Conservation (phyloP, 164 flowering plant species). For the Buxus sempervirens region DNA sequence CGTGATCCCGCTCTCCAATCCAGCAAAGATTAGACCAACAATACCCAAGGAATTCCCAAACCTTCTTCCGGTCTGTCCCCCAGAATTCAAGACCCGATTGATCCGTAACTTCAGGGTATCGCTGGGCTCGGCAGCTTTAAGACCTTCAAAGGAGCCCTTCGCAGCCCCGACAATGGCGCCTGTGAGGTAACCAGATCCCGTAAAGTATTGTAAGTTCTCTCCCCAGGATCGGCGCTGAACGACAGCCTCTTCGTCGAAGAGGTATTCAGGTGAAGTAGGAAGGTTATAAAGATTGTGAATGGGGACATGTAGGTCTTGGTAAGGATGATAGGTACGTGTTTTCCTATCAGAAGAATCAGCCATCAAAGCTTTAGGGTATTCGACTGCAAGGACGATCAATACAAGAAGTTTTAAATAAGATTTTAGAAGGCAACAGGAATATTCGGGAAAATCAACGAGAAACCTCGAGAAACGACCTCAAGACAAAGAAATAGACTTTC, state of each 20-base stretch:
- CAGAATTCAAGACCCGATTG: constrained; percentile 49
- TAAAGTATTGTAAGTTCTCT: constrained; percentile 49
- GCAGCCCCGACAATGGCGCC: constrained; percentile 46
- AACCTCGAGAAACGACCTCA: no score
- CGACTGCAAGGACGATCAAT: no score
- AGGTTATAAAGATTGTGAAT: constrained; percentile 45
- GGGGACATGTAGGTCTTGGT: constrained; percentile 47
- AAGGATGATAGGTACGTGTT: constrained; percentile 44
- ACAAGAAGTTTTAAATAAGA: background rate
- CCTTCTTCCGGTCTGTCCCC: constrained; percentile 40
- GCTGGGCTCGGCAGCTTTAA: constrained; percentile 43
- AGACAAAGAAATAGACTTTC: no score
- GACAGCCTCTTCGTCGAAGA: constrained; percentile 53
- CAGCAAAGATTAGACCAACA: constrained; percentile 55
- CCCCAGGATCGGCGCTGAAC: constrained; percentile 55
- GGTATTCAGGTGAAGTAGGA: constrained; percentile 59
- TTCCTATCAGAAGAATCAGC: constrained; percentile 19
- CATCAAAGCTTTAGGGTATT: constrained; percentile 14
- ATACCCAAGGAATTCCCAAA: constrained; percentile 50
- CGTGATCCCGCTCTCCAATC: constrained; percentile 57
- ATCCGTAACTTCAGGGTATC: constrained; percentile 50
- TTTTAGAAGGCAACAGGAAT: background rate
- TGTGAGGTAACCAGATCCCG: constrained; percentile 46
- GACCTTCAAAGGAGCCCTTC: constrained; percentile 42
- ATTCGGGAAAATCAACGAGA: no score